Evolutionary conservation across 1,139 yeast genomes (phyloP).

Genomic region (Ogataea hybrid): DNA sequence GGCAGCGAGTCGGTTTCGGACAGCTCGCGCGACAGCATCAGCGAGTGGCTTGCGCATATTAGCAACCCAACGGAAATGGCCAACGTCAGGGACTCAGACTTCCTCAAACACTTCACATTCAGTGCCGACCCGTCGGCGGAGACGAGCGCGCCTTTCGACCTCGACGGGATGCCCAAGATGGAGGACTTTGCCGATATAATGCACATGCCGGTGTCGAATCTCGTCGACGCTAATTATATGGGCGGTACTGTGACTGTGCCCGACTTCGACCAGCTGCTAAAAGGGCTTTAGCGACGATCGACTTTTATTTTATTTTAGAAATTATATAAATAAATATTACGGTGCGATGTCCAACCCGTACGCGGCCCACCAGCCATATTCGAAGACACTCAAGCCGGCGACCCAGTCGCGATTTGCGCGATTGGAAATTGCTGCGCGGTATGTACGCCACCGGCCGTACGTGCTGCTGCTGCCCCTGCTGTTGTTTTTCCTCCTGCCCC

Average conservation of each 20-base stretch:
- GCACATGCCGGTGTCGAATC: neutral
- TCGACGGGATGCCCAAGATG: neutral
- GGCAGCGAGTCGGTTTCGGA: neutral
- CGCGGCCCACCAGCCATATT: conserved; percentile 9
- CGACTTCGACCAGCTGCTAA: conserved; percentile 3
- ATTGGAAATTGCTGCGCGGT: neutral
- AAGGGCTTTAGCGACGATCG: conserved; percentile 4
- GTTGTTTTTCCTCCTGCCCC: conserved; percentile 17
- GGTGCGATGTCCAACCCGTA: neutral
- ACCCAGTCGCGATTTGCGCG: neutral
- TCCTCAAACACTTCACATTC: conserved; percentile 2
- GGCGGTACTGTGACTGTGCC: neutral
- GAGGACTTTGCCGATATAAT: neutral
- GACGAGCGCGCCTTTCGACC: neutral
- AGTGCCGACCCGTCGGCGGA: neutral
- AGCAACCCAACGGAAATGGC: conserved; percentile 5
- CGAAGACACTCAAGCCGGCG: conserved; percentile 14
- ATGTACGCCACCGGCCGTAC: conserved; percentile 3
- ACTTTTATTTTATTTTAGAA: neutral
- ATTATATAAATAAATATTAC: conserved; percentile 1
- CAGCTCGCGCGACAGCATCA: neutral
- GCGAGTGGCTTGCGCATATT: conserved; percentile 10
- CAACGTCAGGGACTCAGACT: conserved; percentile 5
- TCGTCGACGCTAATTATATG: neutral
- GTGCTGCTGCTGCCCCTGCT: conserved; percentile 3